These are phyloP conservation scores for carrot (Daucus carota) DNA, from an alignment of 129 eudicot genomes.

Conservation along the genomic window DNA sequence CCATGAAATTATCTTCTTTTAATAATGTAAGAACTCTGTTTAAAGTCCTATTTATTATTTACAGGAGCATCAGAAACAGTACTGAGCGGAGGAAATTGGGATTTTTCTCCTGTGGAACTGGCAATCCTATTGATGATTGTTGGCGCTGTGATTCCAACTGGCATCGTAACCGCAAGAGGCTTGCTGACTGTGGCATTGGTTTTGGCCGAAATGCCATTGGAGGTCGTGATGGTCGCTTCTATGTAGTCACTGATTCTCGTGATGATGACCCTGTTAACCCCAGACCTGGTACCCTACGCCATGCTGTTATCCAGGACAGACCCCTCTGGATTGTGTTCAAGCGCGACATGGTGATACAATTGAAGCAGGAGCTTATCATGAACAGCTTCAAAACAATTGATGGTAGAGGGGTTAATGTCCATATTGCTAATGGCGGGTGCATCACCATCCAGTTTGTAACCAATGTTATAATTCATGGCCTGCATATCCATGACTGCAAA, in stretches of 20 bases:
- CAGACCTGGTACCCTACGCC: constrained; percentile 79
- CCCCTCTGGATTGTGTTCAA: constrained; percentile 83
- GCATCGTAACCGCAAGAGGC: constrained; percentile 64
- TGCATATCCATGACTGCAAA: constrained; percentile 78
- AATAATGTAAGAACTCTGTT: background rate
- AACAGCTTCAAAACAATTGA: constrained; percentile 90
- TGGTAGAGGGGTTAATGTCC: constrained; percentile 81
- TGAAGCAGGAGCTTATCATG: constrained; percentile 85
- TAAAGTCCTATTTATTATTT: background rate
- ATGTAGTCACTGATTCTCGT: constrained; percentile 61
- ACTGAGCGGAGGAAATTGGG: constrained; percentile 77
- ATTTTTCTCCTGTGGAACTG: constrained; percentile 67
- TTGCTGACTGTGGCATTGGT: constrained; percentile 87
- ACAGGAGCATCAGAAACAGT: constrained; percentile 68
- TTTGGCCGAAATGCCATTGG: constrained; percentile 87
- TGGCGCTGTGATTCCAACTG: constrained; percentile 86
- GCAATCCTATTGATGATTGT: constrained; percentile 83
- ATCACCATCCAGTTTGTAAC: constrained; percentile 72
- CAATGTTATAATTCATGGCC: constrained; percentile 71
- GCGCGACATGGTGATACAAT: constrained; percentile 69
- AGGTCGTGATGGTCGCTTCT: constrained; percentile 71
- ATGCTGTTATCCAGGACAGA: constrained; percentile 76
- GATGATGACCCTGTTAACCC: constrained; percentile 86
- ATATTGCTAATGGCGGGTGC: constrained; percentile 82
- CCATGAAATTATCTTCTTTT: background rate